Conservation (phyloP, 2,329 filamentous ascomycete species). For the Fusarium beomiforme region DNA sequence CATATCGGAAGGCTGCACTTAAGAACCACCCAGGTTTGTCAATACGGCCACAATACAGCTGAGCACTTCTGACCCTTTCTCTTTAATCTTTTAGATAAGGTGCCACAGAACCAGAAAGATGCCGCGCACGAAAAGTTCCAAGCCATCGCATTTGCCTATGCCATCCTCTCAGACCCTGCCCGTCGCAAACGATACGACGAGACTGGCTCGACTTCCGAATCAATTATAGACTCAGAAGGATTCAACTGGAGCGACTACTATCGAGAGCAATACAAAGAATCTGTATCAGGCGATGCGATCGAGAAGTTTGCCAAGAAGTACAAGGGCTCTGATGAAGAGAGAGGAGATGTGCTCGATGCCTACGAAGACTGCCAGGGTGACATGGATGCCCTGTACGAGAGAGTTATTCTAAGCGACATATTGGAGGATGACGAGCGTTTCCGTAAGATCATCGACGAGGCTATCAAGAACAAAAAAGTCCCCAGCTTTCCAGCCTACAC, state of each 20-base stretch:
- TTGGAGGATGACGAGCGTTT: conserved; percentile 88
- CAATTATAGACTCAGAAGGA: conserved; percentile 77
- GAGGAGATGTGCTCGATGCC: conserved; percentile 77
- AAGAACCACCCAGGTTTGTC: conserved; percentile 82
- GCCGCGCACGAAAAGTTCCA: conserved; percentile 86
- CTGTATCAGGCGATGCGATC: conserved; percentile 79
- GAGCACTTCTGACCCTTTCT: conserved; percentile 20
- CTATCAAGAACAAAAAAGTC: conserved; percentile 77
- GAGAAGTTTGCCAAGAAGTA: conserved; percentile 80
- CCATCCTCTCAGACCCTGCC: conserved; percentile 83
- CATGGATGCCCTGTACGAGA: conserved; percentile 80
- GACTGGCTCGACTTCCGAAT: conserved; percentile 89
- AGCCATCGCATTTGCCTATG: conserved; percentile 91
- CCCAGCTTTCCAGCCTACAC: conserved; percentile 74
- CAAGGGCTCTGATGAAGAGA: conserved; percentile 88
- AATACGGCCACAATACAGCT: background rate
- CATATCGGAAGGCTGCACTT: conserved; percentile 91
- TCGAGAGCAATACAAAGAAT: conserved; percentile 80
- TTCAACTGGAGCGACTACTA: conserved; percentile 96
- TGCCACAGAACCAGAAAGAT: conserved; percentile 71
- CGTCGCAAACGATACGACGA: conserved; percentile 88
- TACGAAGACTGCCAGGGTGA: conserved; percentile 79
- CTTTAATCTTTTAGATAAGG: conserved; percentile 72
- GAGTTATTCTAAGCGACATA: conserved; percentile 87
- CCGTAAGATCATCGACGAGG: conserved; percentile 80